A percentile compares a stretch with the other conserved stretches of the same genome.
Evolutionary conservation across 805 yeast genomes (phyloP).

Genomic region (Ogataea pilisensis): DNA sequence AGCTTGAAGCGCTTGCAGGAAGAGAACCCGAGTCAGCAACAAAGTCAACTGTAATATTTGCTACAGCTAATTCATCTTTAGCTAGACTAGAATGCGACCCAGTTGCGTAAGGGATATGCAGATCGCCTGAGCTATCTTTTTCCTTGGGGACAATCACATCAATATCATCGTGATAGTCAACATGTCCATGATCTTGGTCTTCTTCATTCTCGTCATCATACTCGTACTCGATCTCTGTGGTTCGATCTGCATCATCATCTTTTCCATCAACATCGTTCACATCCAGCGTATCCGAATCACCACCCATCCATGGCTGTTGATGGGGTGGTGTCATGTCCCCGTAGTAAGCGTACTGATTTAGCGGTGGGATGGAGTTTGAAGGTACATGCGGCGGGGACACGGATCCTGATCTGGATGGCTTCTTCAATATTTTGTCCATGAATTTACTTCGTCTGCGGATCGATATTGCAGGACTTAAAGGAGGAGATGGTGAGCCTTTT

Average conservation of each 20-base stretch:
- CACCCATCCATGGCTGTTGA: background rate
- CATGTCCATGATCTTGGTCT: too few species aligned
- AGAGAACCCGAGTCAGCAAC: too few species aligned
- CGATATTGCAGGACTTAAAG: slow-evolving; percentile 10
- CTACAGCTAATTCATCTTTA: too few species aligned
- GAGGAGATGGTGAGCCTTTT: slow-evolving; percentile 4
- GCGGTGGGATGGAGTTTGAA: too few species aligned
- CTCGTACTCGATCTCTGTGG: slow-evolving; percentile 3
- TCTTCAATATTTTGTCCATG: slow-evolving; percentile 11
- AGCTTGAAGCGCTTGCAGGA: too few species aligned
- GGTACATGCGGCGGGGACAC: background rate
- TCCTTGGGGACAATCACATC: too few species aligned
- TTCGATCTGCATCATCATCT: background rate
- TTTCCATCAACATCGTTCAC: background rate
- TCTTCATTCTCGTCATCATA: slow-evolving; percentile 1
- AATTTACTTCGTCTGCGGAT: slow-evolving; percentile 12
- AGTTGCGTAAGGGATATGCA: too few species aligned
- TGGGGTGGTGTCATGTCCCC: background rate
- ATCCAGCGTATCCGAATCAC: background rate
- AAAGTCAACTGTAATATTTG: too few species aligned
- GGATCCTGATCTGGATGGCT: slow-evolving; percentile 2
- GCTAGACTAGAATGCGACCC: too few species aligned
- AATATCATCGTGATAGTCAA: too few species aligned
- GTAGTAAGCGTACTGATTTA: background rate
- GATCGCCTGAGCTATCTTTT: too few species aligned